Evolutionary conservation across 352 stramenopile species (phyloP).

Genomic region (Phytopythium litorale): DNA sequence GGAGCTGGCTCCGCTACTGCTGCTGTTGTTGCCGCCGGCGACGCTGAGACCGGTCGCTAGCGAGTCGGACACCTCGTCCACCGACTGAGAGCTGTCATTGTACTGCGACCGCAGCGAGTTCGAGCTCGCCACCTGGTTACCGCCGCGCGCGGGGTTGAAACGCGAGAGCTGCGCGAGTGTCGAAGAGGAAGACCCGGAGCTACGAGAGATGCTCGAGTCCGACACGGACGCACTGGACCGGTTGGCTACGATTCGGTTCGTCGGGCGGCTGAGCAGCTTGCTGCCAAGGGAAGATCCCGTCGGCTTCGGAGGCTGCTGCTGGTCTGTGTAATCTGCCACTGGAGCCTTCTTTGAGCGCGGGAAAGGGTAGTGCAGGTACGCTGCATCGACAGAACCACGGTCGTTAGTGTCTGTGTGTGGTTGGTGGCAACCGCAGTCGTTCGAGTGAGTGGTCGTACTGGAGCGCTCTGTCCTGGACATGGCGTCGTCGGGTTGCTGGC

Average conservation of each 20-base stretch:
- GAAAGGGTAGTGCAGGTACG: constrained; percentile 43
- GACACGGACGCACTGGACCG: constrained; percentile 10
- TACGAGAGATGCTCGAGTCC: constrained; percentile 19
- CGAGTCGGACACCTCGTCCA: constrained; percentile 1
- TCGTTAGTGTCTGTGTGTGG: background rate
- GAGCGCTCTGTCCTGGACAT: constrained; percentile 33
- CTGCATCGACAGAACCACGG: constrained; percentile 14
- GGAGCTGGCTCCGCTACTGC: background rate
- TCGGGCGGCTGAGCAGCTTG: constrained; percentile 29
- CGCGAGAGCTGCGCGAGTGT: constrained; percentile 42
- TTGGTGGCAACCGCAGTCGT: background rate
- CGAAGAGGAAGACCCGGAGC: constrained; percentile 16
- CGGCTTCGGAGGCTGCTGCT: constrained; percentile 6
- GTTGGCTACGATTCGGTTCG: constrained; percentile 19
- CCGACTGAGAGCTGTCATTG: background rate
- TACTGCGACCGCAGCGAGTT: constrained; percentile 4
- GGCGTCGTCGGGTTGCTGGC: constrained; percentile 13
- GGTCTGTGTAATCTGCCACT: constrained; percentile 26
- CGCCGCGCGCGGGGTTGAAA: constrained; percentile 22
- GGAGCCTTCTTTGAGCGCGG: constrained; percentile 27
- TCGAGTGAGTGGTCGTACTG: constrained; percentile 1
- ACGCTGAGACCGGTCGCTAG: constrained; percentile 1
- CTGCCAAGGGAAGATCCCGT: constrained; percentile 17
- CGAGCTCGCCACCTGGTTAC: constrained; percentile 22
- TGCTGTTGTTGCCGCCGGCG: constrained; percentile 14